A percentile compares a stretch with the other conserved stretches of the same genome.
phyloP scores from a whole-genome alignment of 2,329 filamentous ascomycete species.

The Golovinomyces cichoracearum region DNA sequence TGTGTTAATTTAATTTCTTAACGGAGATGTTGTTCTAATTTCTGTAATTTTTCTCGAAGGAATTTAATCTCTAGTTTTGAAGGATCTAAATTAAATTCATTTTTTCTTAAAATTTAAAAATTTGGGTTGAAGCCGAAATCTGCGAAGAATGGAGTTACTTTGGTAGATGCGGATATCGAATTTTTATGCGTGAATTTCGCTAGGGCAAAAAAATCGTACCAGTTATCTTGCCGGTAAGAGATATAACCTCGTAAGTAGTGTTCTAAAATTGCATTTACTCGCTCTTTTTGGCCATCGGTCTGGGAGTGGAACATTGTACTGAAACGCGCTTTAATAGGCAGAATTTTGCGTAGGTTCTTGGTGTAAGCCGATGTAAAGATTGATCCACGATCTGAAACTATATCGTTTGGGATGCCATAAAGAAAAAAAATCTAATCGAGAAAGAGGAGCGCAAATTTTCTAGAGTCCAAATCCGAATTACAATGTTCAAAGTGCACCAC shows the following conservation, averaged over 20 bases:
- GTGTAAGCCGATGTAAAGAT: neutral
- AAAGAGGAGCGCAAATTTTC: neutral
- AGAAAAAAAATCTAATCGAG: neutral
- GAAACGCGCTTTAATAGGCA: neutral
- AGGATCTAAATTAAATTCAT: neutral
- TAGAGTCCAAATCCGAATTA: neutral
- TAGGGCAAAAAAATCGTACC: conserved; percentile 1
- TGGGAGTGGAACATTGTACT: conserved; percentile 3
- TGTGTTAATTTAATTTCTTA: neutral
- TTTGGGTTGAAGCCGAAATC: neutral
- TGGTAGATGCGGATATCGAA: neutral
- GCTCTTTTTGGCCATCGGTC: conserved; percentile 2
- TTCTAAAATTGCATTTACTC: conserved; percentile 2
- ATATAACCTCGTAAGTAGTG: conserved; percentile 3
- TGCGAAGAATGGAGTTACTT: neutral
- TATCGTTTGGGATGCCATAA: neutral
- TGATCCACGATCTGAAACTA: neutral
- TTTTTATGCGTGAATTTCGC: conserved; percentile 4
- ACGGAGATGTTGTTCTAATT: neutral
- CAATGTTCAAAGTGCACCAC: neutral
- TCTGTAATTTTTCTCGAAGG: neutral
- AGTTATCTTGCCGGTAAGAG: conserved; percentile 4
- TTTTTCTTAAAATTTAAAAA: neutral
- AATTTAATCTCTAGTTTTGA: neutral
- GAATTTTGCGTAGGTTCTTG: neutral